Percentiles rank a stretch among this genome's conserved stretches.
phyloP scores from a whole-genome alignment of 2,329 filamentous ascomycete genomes.

The Alternaria atra region DNA sequence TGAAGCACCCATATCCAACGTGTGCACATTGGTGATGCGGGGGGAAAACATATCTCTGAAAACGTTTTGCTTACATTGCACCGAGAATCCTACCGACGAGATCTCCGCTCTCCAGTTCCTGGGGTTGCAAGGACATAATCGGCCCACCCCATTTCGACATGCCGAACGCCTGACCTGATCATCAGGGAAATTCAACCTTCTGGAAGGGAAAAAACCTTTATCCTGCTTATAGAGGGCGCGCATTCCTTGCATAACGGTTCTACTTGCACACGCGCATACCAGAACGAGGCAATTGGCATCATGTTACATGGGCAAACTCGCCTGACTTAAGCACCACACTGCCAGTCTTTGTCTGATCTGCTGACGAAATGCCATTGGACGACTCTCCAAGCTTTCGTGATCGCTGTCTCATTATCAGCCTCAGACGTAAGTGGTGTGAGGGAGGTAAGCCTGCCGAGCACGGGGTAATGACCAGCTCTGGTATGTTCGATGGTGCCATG shows the following conservation, averaged over 20 bases:
- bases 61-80: background rate
- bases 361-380: background rate
- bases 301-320: background rate
- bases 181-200: background rate
- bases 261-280: background rate
- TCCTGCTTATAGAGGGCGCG: background rate
- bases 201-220: background rate
- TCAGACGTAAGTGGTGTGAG: slow-evolving; percentile 33
- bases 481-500: slow-evolving; percentile 2
- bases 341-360: background rate
- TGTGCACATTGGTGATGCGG: background rate
- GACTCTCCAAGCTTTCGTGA: background rate
- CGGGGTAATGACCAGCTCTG: slow-evolving; percentile 24
- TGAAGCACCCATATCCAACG: background rate
- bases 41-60: background rate
- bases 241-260: background rate
- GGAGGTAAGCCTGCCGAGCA: slow-evolving; percentile 19
- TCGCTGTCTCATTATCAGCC: slow-evolving; percentile 21
- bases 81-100: slow-evolving; percentile 11
- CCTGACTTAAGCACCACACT: background rate
- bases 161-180: background rate
- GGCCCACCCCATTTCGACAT: slow-evolving; percentile 27
- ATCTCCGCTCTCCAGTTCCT: slow-evolving; percentile 8
- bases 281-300: background rate
- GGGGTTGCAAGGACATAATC: slow-evolving; percentile 3